These are phyloP conservation scores for Fusarium circinatum DNA, from an alignment of 2,329 filamentous ascomycete species.

Conservation along the genomic window DNA sequence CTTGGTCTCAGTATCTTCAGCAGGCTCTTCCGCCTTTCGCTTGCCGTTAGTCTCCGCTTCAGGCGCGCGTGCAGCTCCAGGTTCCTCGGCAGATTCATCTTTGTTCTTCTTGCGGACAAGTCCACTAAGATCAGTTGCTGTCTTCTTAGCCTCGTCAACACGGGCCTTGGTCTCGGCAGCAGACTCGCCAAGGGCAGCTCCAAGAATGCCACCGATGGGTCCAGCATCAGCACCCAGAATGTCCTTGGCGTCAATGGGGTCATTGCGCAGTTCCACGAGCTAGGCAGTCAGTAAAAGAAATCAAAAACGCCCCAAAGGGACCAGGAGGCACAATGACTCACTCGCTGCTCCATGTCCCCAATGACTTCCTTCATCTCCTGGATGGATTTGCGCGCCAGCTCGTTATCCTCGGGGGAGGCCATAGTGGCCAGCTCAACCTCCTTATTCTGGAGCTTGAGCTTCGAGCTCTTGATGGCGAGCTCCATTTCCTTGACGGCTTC, in stretches of 20 bases:
- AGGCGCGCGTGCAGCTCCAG: constrained; percentile 36
- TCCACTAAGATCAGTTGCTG: constrained; percentile 77
- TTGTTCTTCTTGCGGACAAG: constrained; percentile 77
- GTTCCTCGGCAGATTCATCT: constrained; percentile 35
- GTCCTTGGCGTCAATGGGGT: constrained; percentile 59
- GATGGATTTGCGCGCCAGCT: constrained; percentile 70
- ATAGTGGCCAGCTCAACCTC: constrained; percentile 72
- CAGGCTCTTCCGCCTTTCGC: constrained; percentile 49
- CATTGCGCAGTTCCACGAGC: constrained; percentile 74
- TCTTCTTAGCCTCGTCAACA: constrained; percentile 77
- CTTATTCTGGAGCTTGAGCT: constrained; percentile 75
- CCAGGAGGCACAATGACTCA: constrained; percentile 53
- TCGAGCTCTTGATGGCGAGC: constrained; percentile 77
- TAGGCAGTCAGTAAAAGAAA: constrained; percentile 44
- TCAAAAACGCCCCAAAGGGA: neutral
- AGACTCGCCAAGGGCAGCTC: constrained; percentile 70
- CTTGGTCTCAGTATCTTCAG: constrained; percentile 47
- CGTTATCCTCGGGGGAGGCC: constrained; percentile 74
- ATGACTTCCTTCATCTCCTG: constrained; percentile 81
- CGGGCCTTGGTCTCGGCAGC: constrained; percentile 69
- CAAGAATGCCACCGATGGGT: constrained; percentile 68
- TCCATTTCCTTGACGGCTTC: constrained; percentile 79
- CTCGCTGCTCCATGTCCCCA: constrained; percentile 79
- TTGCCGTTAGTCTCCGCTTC: constrained; percentile 53
- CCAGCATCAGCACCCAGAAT: constrained; percentile 55